Conservation (phyloP, 2,329 filamentous ascomycete species). For the Trichoderma atroviride region DNA sequence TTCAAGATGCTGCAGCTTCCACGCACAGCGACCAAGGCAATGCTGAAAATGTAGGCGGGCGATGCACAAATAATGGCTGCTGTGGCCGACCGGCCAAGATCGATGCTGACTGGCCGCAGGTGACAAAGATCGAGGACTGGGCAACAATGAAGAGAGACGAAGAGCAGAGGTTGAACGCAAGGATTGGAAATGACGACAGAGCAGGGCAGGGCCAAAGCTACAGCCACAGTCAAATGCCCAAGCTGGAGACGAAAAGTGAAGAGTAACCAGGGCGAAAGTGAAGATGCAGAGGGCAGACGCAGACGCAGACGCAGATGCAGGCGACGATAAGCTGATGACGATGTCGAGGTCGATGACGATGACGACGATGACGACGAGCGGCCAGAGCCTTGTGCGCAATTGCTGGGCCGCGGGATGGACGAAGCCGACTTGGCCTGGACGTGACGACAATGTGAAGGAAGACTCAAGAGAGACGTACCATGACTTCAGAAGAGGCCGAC, state of each 20-base stretch:
- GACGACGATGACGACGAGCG: slow-evolving; percentile 20
- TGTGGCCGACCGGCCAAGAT: not conserved
- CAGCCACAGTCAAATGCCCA: not conserved
- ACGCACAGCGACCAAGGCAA: not conserved
- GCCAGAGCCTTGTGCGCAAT: slow-evolving; percentile 12
- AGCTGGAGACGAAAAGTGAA: not conserved
- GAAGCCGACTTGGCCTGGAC: not conserved
- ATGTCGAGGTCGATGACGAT: slow-evolving; percentile 22
- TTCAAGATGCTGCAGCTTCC: not conserved
- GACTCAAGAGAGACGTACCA: slow-evolving; percentile 20
- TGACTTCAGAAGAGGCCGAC: slow-evolving; percentile 16
- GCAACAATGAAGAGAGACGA: not conserved
- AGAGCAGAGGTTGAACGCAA: not conserved
- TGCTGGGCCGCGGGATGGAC: slow-evolving; percentile 4
- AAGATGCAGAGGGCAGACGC: not conserved
- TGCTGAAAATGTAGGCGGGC: not conserved
- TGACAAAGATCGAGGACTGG: not conserved
- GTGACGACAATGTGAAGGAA: slow-evolving; percentile 2
- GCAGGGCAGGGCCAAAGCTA: not conserved
- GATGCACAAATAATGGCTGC: slow-evolving; percentile 1
- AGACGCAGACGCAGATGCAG: not conserved
- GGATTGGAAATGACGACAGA: slow-evolving; percentile 1
- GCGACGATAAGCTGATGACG: slow-evolving; percentile 23
- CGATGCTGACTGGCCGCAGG: not conserved
- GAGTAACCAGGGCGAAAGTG: not conserved